Evolutionary conservation across 2,329 filamentous ascomycete genomes (phyloP), one percentile per base, ranked within the genome.

Genomic region (Orbilia blumenaviensis): DNA sequence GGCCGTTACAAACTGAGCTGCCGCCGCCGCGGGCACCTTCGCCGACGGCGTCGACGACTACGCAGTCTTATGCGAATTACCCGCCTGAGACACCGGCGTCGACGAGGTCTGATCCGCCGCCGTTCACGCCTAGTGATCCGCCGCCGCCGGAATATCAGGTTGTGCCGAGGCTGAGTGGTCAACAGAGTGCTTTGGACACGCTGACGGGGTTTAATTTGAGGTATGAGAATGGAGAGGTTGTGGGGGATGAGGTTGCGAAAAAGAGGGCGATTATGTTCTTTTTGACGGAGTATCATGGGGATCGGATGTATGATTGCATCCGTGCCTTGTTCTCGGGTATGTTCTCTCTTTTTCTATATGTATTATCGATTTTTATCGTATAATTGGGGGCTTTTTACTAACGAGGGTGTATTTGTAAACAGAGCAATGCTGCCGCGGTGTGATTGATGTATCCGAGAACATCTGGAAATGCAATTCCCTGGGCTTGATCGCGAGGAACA

Each of bases 211-310:
- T 76, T 50, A 69, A 76, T 46, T 42, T 76, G 18, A 64, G 42
- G 25, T 76, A 76, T 25, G 64, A 69, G 50, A 66, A 62, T 21
- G 64, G 72, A 6, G 34, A 66, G 18, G 66, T 76, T 36, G 46
- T 66, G 2, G 72, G 72, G n/a, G 72, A 76, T 8, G 72, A 76
- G 18, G 64, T 76, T 56, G 72, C 72, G 21, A 76, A 76, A 36
- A 76, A 69, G 72, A 66, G 72, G 34, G 72, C 72, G 23, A 76
- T 76, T n/a, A 44, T 69, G 36, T 76, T 76, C 58, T 76, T 76
- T 54, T 41, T 76, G 27, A 76, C 72, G 21, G 72, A 76, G 62
- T 76, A 67, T 41, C 38, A 66, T 23, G 72, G 72, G 12, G 72
- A 76, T 25, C 56, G 46, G 64, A 76, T 76, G 72, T 76, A 64